Base-by-base conservation (phyloP, 768 basidiomycete species). In the Sarcodon sp. region DNA sequence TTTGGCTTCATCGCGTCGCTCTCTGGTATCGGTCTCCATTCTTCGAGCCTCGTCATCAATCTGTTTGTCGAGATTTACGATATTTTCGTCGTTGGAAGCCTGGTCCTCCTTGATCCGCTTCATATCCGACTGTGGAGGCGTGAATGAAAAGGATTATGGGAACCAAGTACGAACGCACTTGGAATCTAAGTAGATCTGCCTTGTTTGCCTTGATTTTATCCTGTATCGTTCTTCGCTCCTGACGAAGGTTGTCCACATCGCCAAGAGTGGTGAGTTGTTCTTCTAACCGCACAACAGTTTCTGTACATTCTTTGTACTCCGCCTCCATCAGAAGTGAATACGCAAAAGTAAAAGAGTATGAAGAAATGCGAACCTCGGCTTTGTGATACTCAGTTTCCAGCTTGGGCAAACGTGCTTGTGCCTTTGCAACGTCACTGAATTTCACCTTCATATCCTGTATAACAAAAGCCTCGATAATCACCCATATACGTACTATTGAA, bases 1-100 rank as follows among this genome's bases (percentile, higher is more conserved):
- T 41, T 75, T 70, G 4, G 69, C 69, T 53, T 77, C 73, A 33
- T 84, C 76, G 13, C 76, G 79, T 56, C 79, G 80, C 10, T 66
- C 74, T 54, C 83, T 77, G 3, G 76, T 76, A 51, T 78, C 70
- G 5, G 65, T 65, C 50, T 68, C 79, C 64, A 76, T 69, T 37
- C 72, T 76, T 32, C 61, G 64, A 6, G 69, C 67, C 59, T 85
- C 83, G 33, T 66, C 67, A 6, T 55, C 62, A 43, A 90, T 79
- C 45, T 75, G 67, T 13, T 60, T 54, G 1, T 75, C 60, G n/a
- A 65, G 57, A 0, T 65, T 62, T 13, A 53, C 51, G 43, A 74
- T 69, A 11, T 60, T 50, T 21, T 46, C 55, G 18, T 66, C 61
- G 21, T 64, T 50, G 4, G 57, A 58, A 5, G 59, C 62, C 35